A percentile compares a stretch with the other conserved stretches of the same genome.
phyloP scores from a whole-genome alignment of 2,329 filamentous ascomycete species.

The Ophiosphaerella herpotricha region DNA sequence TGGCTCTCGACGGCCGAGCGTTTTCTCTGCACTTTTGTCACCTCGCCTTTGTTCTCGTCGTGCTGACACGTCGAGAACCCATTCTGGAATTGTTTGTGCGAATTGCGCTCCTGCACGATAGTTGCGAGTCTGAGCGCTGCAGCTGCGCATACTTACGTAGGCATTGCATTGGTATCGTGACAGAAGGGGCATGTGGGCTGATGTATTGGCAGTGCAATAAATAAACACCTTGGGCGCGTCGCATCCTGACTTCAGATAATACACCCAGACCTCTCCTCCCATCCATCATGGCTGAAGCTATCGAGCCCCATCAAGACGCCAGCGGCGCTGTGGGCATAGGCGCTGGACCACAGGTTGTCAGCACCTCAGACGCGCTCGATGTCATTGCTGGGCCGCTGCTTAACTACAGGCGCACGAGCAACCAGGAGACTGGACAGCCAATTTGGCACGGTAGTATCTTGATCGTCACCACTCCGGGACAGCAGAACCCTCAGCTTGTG shows the following conservation, averaged over 20 bases:
- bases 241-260: neutral
- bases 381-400: conserved; percentile 74
- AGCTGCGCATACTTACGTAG: too few species aligned
- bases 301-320: conserved; percentile 20
- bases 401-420: conserved; percentile 77
- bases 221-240: too few species aligned
- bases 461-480: conserved; percentile 76
- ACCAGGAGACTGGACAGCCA: conserved; percentile 49
- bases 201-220: too few species aligned
- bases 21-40: conserved; percentile 7
- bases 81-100: neutral
- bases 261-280: neutral
- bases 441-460: conserved; percentile 86
- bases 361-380: conserved; percentile 53
- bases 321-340: conserved; percentile 46
- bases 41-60: conserved; percentile 1
- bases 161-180: too few species aligned
- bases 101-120: neutral
- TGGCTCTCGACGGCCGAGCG: conserved; percentile 2
- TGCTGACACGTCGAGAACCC: too few species aligned
- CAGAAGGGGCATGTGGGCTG: too few species aligned
- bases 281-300: conserved; percentile 8
- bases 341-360: conserved; percentile 49
- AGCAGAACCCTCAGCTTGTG: conserved; percentile 63
- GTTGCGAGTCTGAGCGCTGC: too few species aligned